phyloP scores from a whole-genome alignment of 176 grass and related monocot genomes.

The sorghum (Sorghum bicolor) region DNA sequence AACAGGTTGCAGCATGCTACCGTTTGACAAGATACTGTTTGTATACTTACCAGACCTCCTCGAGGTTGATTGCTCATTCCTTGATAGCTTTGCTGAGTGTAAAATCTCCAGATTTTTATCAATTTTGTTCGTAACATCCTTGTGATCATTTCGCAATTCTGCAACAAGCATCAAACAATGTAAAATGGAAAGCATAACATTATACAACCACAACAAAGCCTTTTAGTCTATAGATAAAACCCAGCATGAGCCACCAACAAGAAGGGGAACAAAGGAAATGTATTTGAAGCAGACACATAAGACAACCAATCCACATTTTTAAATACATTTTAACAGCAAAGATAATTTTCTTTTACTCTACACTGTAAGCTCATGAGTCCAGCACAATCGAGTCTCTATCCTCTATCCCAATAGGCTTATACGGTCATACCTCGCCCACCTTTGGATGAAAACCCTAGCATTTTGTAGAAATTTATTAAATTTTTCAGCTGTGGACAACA shows the following conservation, averaged over 20 bases:
- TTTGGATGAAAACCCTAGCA: background rate
- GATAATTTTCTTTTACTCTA: background rate
- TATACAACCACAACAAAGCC: background rate
- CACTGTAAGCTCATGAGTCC: background rate
- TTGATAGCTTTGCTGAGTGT: constrained; percentile 68
- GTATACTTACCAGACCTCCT: constrained; percentile 42
- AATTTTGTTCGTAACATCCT: constrained; percentile 71
- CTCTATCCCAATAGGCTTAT: no score
- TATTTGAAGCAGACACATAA: background rate
- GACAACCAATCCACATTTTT: background rate
- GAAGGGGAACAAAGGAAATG: background rate
- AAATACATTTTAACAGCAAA: background rate
- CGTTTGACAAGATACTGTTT: background rate
- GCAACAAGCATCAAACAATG: constrained; percentile 12
- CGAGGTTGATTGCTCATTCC: constrained; percentile 25
- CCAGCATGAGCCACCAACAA: background rate
- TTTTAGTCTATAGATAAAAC: background rate
- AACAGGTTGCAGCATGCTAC: background rate
- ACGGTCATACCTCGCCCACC: no score
- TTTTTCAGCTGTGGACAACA: background rate
- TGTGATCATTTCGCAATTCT: constrained; percentile 79
- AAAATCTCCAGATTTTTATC: constrained; percentile 74
- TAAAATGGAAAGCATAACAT: background rate
- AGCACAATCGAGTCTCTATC: background rate
- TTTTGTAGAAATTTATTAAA: background rate